phyloP scores from a whole-genome alignment of 805 yeast species.

The Saccharomycopsis sp. region DNA sequence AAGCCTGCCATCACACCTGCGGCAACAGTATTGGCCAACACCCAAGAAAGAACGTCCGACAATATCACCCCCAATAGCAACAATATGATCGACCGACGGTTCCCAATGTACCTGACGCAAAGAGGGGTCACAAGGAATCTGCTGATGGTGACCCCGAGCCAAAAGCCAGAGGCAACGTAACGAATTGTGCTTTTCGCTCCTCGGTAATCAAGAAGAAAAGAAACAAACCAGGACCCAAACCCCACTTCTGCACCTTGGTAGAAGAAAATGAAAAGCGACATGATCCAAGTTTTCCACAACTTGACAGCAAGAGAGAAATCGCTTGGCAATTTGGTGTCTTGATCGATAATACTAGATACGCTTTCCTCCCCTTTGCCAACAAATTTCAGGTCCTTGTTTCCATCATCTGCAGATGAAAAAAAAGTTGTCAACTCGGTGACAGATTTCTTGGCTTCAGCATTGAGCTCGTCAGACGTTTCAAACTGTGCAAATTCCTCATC shows the following conservation, averaged over 20 bases:
- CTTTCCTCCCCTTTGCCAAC: slow-evolving; percentile 4
- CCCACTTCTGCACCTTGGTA: slow-evolving; percentile 60
- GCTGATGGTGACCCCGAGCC: slow-evolving; percentile 58
- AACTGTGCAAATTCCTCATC: slow-evolving; percentile 33
- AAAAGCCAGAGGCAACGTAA: slow-evolving; percentile 53
- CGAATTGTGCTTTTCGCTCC: slow-evolving; percentile 38
- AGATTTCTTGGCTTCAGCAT: slow-evolving; percentile 1
- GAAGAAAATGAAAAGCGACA: slow-evolving; percentile 44
- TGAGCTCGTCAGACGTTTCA: slow-evolving; percentile 26
- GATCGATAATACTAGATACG: neutral
- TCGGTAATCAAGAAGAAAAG: slow-evolving; percentile 45
- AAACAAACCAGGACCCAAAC: slow-evolving; percentile 57
- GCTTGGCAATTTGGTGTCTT: slow-evolving; percentile 3
- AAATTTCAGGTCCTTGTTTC: neutral
- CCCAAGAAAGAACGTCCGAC: slow-evolving; percentile 40
- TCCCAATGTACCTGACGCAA: slow-evolving; percentile 34
- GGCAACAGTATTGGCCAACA: slow-evolving; percentile 33
- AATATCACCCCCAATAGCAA: slow-evolving; percentile 30
- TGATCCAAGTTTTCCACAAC: slow-evolving; percentile 39
- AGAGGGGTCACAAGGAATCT: slow-evolving; percentile 39
- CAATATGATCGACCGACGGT: slow-evolving; percentile 35
- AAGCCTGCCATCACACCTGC: slow-evolving; percentile 39
- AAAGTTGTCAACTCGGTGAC: slow-evolving; percentile 4
- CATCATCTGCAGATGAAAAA: too few species aligned
- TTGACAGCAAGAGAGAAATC: slow-evolving; percentile 29